Evolutionary conservation across 495 filamentous ascomycete species (phyloP).

Genomic region (Penicillium arizonense): DNA sequence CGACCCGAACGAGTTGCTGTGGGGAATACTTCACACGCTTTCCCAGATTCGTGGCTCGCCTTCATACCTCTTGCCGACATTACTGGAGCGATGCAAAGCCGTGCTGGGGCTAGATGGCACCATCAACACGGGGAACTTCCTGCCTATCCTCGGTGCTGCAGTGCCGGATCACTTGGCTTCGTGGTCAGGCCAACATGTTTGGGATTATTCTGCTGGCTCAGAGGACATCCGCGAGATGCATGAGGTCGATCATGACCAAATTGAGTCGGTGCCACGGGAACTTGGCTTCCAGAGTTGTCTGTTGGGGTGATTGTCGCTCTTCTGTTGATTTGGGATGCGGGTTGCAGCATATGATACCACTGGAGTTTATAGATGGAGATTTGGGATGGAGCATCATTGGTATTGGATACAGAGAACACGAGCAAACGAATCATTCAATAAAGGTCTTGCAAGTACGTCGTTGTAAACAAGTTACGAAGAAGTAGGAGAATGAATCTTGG

Average conservation of each 20-base stretch:
- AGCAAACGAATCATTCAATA: background rate
- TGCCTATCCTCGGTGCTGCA: constrained; percentile 22
- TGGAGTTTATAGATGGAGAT: constrained; percentile 14
- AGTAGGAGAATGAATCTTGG: too few relatives aligned
- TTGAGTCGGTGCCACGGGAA: constrained; percentile 5
- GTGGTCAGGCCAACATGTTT: constrained; percentile 20
- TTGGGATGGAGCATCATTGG: background rate
- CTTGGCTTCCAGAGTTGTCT: constrained; percentile 12
- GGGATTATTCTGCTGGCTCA: constrained; percentile 10
- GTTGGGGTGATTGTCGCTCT: background rate
- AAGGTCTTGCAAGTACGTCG: too few relatives aligned
- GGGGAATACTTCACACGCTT: constrained; percentile 42
- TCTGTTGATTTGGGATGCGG: background rate
- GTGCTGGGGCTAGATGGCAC: constrained; percentile 33
- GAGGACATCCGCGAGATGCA: constrained; percentile 3
- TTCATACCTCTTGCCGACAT: constrained; percentile 39
- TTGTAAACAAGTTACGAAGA: too few relatives aligned
- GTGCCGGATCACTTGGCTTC: constrained; percentile 7
- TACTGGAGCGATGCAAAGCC: constrained; percentile 36
- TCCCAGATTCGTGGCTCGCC: constrained; percentile 45
- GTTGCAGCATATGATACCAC: constrained; percentile 14
- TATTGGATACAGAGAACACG: background rate
- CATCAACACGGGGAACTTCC: constrained; percentile 32
- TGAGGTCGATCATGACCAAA: constrained; percentile 7
- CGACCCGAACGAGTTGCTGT: constrained; percentile 40